A percentile compares a stretch with the other conserved stretches of the same genome.
Evolutionary conservation across 176 grass and related monocot species (phyloP).

Genomic region (Guadua angustifolia): DNA sequence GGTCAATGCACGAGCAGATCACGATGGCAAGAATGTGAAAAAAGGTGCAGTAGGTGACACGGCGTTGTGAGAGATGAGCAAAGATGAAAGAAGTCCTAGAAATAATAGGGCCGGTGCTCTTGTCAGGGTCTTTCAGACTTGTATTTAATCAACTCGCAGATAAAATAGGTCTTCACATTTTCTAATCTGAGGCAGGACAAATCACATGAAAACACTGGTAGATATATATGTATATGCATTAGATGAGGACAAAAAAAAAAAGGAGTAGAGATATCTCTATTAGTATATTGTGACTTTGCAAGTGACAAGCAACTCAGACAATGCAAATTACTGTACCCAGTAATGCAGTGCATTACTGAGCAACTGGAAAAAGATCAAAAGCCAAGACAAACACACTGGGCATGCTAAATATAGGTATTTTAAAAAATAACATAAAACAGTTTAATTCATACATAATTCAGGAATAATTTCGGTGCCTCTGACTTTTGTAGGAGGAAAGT

Average conservation of each 20-base stretch:
- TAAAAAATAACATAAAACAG: not conserved
- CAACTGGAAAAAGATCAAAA: not conserved
- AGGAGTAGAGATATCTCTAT: not conserved
- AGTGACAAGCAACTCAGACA: not conserved
- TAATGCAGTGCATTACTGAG: not conserved
- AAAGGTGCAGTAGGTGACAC: slow-evolving; percentile 30
- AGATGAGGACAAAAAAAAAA: slow-evolving; percentile 4
- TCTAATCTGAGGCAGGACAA: slow-evolving; percentile 29
- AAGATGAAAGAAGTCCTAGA: slow-evolving; percentile 31
- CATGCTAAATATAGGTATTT: not conserved
- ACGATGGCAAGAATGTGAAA: slow-evolving; percentile 48
- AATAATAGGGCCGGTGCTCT: slow-evolving; percentile 28
- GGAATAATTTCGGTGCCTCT: not conserved
- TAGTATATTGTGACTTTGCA: not conserved
- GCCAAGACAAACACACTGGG: not conserved
- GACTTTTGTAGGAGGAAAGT: not conserved
- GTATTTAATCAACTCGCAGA: slow-evolving; percentile 11
- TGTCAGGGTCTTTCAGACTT: slow-evolving; percentile 26
- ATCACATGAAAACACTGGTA: slow-evolving; percentile 38
- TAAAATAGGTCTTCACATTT: slow-evolving; percentile 18
- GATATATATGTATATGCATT: slow-evolving; percentile 2
- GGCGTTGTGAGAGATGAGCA: slow-evolving; percentile 47
- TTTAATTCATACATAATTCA: not conserved
- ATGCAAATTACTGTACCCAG: not conserved
- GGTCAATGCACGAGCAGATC: slow-evolving; percentile 17